A percentile compares a stretch with the other conserved stretches of the same genome.
These are phyloP conservation scores for Lyophyllum semitale DNA, from an alignment of 768 basidiomycete genomes.

Conservation along the genomic window DNA sequence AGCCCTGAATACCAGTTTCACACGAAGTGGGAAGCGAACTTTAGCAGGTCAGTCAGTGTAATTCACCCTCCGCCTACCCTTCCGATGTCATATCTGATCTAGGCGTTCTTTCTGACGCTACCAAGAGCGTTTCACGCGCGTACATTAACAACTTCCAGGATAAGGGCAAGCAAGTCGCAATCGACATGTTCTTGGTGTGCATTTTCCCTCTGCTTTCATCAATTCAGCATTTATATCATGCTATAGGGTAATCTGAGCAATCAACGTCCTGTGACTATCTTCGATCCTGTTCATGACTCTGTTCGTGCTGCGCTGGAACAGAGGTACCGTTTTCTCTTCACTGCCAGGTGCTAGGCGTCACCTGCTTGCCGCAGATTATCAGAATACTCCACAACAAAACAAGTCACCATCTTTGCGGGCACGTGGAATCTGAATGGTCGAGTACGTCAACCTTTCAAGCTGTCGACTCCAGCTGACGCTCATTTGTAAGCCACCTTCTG, in stretches of 20 bases:
- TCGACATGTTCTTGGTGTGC: constrained; percentile 91
- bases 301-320: constrained; percentile 71
- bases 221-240: constrained; percentile 7
- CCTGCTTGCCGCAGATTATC: constrained; percentile 45
- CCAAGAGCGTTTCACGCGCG: constrained; percentile 92
- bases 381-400: constrained; percentile 82
- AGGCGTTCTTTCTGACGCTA: constrained; percentile 94
- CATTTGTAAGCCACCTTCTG: constrained; percentile 63
- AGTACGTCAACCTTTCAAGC: constrained; percentile 41
- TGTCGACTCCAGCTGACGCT: constrained; percentile 1
- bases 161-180: constrained; percentile 89
- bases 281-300: constrained; percentile 91
- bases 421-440: constrained; percentile 97
- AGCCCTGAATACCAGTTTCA: constrained; percentile 94
- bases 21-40: constrained; percentile 91
- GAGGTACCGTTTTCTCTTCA: constrained; percentile 44
- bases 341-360: not conserved
- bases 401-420: constrained; percentile 79
- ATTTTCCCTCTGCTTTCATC: constrained; percentile 8
- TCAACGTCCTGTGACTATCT: constrained; percentile 87
- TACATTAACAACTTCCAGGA: constrained; percentile 99
- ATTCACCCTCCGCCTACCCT: constrained; percentile 7
- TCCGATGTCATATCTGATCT: not conserved
- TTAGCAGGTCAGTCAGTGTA: constrained; percentile 61
- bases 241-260: constrained; percentile 89